These are phyloP conservation scores for Cyberlindnera maclurae DNA, from an alignment of 805 yeast species.

Conservation along the genomic window DNA sequence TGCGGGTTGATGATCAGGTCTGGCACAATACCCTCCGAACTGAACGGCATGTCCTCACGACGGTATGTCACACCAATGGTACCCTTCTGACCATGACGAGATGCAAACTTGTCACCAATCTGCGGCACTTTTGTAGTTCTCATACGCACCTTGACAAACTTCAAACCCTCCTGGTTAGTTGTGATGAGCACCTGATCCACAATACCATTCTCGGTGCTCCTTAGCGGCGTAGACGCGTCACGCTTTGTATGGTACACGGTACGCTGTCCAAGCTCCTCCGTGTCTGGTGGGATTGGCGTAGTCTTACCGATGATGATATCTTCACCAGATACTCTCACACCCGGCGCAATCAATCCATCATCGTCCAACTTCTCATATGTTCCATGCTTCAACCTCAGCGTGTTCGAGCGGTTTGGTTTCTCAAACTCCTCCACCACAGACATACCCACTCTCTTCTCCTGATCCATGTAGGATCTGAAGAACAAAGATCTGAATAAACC, in stretches of 20 bases:
- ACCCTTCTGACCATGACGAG: conserved; percentile 99
- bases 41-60: conserved; percentile 98
- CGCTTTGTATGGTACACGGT: conserved; percentile 97
- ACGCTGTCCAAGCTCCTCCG: conserved; percentile 97
- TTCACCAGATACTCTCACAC: conserved; percentile 97
- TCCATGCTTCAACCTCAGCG: conserved; percentile 93
- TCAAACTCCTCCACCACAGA: conserved; percentile 96
- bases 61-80: conserved; percentile 98
- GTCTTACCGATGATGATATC: conserved; percentile 98
- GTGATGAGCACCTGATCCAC: conserved; percentile 96
- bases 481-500: conserved; percentile 94
- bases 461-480: conserved; percentile 97
- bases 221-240: conserved; percentile 95
- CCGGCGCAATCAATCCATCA: conserved; percentile 97
- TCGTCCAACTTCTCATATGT: conserved; percentile 97
- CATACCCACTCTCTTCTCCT: conserved; percentile 98
- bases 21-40: conserved; percentile 93
- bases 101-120: conserved; percentile 98
- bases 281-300: conserved; percentile 98
- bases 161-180: conserved; percentile 96
- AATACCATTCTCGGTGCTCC: conserved; percentile 96
- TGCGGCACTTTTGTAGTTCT: conserved; percentile 98
- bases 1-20: conserved; percentile 97
- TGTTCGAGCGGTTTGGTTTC: conserved; percentile 91
- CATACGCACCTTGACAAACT: conserved; percentile 96